These are phyloP conservation scores for Onygenales sp. DNA, from an alignment of 2,329 filamentous ascomycete genomes.

Conservation along the genomic window DNA sequence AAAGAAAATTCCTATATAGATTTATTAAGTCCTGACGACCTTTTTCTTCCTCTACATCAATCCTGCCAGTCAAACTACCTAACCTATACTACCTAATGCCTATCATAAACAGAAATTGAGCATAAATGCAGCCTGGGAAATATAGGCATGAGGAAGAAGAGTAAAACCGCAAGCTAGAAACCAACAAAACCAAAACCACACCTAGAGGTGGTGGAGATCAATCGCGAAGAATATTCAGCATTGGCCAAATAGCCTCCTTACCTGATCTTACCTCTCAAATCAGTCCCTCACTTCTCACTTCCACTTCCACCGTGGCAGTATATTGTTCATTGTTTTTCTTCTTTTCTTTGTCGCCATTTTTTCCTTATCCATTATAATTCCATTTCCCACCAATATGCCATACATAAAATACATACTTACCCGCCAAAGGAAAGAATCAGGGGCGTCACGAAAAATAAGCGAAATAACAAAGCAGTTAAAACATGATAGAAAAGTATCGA, in stretches of 20 bases:
- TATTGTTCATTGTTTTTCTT: background rate
- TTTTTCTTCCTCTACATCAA: too few species aligned
- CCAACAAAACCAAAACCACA: conserved; percentile 4
- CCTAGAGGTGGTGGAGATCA: conserved; percentile 5
- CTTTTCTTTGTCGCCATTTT: conserved; percentile 1
- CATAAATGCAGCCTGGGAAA: too few species aligned
- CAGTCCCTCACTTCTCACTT: background rate
- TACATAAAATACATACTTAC: conserved; percentile 35
- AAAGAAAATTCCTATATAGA: too few species aligned
- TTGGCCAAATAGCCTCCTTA: conserved; percentile 24
- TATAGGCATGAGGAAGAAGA: conserved; percentile 2
- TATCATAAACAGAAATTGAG: too few species aligned
- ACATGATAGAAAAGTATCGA: background rate
- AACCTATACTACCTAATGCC: too few species aligned
- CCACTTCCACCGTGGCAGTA: too few species aligned
- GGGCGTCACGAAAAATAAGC: conserved; percentile 16
- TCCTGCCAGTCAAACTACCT: too few species aligned
- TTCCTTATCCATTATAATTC: conserved; percentile 8
- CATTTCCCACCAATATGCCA: conserved; percentile 5
- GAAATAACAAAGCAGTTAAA: conserved; percentile 23
- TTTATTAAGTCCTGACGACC: too few species aligned
- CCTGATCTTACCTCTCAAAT: conserved; percentile 32
- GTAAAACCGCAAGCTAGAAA: background rate
- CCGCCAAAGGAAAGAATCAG: conserved; percentile 25
- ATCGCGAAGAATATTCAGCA: conserved; percentile 10